These are phyloP conservation scores for Phytophthora colocasiae DNA, from an alignment of 352 stramenopile species.

Conservation along the genomic window DNA sequence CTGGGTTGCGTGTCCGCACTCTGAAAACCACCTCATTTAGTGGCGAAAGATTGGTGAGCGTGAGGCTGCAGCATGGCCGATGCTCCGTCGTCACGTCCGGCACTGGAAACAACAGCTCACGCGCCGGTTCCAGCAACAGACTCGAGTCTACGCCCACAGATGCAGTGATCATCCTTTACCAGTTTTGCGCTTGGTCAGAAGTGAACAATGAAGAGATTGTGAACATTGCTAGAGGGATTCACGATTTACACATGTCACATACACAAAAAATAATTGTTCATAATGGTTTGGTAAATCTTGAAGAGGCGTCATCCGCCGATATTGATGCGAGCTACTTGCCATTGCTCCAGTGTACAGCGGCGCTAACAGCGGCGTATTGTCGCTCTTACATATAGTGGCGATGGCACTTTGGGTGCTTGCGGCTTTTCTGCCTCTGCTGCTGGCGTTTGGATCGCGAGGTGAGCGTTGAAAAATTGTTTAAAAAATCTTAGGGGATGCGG, in stretches of 20 bases:
- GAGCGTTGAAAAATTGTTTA: constrained; percentile 1
- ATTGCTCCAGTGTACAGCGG: constrained; percentile 54
- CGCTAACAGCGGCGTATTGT: constrained; percentile 65
- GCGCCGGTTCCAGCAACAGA: constrained; percentile 73
- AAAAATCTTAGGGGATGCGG: constrained; percentile 9
- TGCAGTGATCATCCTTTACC: constrained; percentile 66
- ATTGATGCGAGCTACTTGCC: constrained; percentile 59
- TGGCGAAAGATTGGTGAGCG: constrained; percentile 73
- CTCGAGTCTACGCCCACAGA: constrained; percentile 76
- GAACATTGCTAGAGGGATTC: constrained; percentile 3
- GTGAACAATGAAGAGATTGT: constrained; percentile 18
- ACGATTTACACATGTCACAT: constrained; percentile 1
- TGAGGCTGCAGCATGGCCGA: constrained; percentile 38
- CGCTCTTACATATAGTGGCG: constrained; percentile 58
- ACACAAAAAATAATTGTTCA: neutral
- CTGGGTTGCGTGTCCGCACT: constrained; percentile 76
- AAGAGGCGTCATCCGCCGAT: constrained; percentile 4
- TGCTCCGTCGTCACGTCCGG: constrained; percentile 13
- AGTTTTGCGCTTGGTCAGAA: constrained; percentile 1
- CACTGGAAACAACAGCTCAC: constrained; percentile 57
- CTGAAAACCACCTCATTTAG: constrained; percentile 75
- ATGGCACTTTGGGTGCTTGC: constrained; percentile 48
- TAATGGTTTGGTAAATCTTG: constrained; percentile 14
- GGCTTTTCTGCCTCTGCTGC: constrained; percentile 59
- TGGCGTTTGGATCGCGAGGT: constrained; percentile 68